Evolutionary conservation across 768 basidiomycete species (phyloP), one percentile per base, ranked within the genome.

Genomic region (Lactarius indigo): DNA sequence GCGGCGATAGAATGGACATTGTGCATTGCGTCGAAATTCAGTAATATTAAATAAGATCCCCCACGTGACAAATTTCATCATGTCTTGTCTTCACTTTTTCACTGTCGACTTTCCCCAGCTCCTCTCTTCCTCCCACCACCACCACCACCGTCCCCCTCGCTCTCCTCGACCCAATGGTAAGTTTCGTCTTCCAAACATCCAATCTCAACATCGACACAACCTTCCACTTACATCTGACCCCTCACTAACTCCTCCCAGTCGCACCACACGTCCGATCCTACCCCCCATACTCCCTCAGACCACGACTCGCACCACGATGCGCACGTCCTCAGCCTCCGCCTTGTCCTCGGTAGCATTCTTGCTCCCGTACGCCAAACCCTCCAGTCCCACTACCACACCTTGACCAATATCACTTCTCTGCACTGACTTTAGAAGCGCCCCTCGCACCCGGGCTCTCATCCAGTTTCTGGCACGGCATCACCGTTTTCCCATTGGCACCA

Each of bases 281-380:
- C 61, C 31, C n/a, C 33, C 20, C 42, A 28, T 31, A 52, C 66
- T 10, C 37, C 68, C 59, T 47, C 69, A 33, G 63, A 68, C 20
- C 71, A 72, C 31, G 74, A 75, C 65, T 70, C 73, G 20, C 74
- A 75, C 62, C 74, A 70, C 55, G 76, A 76, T 28, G 72, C 72
- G 1, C 74, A 77, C 55, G 70, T 77, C 44, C 59, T 72, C 47
- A 72, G 70, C 9, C 76, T 87, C 30, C 78, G 83, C 42, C 80
- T 86, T 31, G 85, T 83, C 0, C 74, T 88, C 60, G 87, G 87
- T 26, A 85, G 84, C 70, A 86, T 88, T 52, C 75, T 88, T 15
- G 76, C 82, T 13, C 85, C 86, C 68, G 86, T 87, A 72, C 75
- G 85, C 50, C 26, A 15, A 26, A 3, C 80, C 64, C 47, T 50